phyloP scores from a whole-genome alignment of 2,329 filamentous ascomycete genomes.

The Cladosporium velox region DNA sequence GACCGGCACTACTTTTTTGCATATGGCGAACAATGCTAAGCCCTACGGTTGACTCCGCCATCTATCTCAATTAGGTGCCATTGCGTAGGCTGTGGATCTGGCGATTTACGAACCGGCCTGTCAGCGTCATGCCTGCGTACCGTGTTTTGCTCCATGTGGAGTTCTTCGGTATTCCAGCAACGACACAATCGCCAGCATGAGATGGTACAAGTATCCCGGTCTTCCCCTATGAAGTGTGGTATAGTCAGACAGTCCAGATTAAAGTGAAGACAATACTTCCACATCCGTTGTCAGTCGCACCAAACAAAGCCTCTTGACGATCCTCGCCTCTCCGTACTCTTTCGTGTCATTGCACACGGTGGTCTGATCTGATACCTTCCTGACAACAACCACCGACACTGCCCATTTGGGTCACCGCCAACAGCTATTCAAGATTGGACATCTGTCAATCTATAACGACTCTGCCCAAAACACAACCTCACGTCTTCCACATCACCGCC shows the following conservation, averaged over 20 bases:
- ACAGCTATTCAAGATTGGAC: not conserved
- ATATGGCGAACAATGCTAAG: slow-evolving; percentile 11
- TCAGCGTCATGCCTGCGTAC: not conserved
- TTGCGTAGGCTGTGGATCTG: not conserved
- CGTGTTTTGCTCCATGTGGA: not conserved
- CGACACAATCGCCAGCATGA: not conserved
- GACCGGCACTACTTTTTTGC: slow-evolving; percentile 3
- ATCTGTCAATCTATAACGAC: not conserved
- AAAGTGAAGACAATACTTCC: slow-evolving; percentile 7
- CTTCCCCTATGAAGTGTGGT: not conserved
- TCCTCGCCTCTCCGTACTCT: not conserved
- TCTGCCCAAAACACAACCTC: not conserved
- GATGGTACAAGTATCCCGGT: slow-evolving; percentile 3
- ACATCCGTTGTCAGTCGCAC: not conserved
- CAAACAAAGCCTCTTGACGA: not conserved
- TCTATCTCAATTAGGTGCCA: not conserved
- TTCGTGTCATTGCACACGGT: not conserved
- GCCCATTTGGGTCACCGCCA: not conserved
- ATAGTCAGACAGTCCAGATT: not conserved
- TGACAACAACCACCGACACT: not conserved
- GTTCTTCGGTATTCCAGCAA: not conserved
- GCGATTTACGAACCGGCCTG: slow-evolving; percentile 6
- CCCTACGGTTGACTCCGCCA: not conserved
- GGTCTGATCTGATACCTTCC: not conserved
- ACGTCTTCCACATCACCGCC: not conserved